Percentiles rank a stretch among this genome's conserved stretches.
Evolutionary conservation across 257 asterid genomes (phyloP).

Genomic region (Solanum peruvianum): DNA sequence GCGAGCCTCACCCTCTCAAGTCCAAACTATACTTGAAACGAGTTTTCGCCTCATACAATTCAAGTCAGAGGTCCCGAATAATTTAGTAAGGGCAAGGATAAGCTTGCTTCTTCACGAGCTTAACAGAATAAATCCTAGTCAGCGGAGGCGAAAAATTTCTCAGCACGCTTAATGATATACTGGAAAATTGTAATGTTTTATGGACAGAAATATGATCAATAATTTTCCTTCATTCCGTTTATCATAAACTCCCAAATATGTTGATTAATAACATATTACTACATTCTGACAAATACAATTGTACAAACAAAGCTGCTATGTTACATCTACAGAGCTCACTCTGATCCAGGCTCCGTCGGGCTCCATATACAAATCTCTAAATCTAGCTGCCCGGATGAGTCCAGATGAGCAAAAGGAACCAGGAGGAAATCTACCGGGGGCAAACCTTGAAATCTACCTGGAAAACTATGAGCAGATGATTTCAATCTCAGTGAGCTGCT

Average conservation of each 20-base stretch:
- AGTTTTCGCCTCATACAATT: neutral
- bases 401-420: slow-evolving; percentile 54
- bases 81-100: neutral
- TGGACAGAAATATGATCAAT: neutral
- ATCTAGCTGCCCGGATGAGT: slow-evolving; percentile 47
- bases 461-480: slow-evolving; percentile 56
- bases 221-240: neutral
- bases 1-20: neutral
- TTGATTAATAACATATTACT: neutral
- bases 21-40: neutral
- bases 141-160: neutral
- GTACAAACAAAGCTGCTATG: neutral
- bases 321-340: slow-evolving; percentile 10
- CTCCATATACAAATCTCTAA: slow-evolving; percentile 83
- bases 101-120: neutral
- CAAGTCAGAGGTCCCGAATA: neutral
- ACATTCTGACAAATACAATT: neutral
- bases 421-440: slow-evolving; percentile 71
- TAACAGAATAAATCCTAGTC: neutral
- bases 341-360: slow-evolving; percentile 47
- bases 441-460: slow-evolving; percentile 65
- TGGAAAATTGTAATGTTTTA: neutral
- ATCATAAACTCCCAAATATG: neutral
- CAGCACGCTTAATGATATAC: neutral
- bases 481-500: slow-evolving; percentile 75